Base-by-base conservation (phyloP, 225 moss, liverwort and hornwort species). In the Physcomitrium patens region DNA sequence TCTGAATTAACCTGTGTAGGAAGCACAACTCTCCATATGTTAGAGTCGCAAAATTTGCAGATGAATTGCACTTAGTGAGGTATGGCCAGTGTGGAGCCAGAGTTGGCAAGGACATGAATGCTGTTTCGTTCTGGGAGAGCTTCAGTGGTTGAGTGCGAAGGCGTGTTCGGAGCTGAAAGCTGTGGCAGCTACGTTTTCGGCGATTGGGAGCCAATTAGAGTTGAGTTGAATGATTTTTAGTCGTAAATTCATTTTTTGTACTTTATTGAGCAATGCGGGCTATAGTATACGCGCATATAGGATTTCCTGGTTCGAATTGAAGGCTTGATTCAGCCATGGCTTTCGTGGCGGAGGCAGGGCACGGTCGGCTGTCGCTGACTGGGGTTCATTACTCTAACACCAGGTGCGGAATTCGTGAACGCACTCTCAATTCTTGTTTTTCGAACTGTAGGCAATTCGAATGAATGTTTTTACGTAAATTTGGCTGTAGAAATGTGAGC, bases 291-390 rank as follows among this genome's bases (percentile, higher is more conserved):
- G 60, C 70, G 67, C 43, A 70, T 71, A 47, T 43, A 16, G 78
- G 61, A 57, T 70, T 78, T 72, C 51, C 55, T 49, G 63, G 81
- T 56, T 64, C 45, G 27, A 62, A 72, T 63, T 82, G 76, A 79
- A 75, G 42, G 68, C 47, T 27, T 54, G 12, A 76, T 72, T 79
- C 44, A 69, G 79, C 55, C 53, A 85, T 85, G 85, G 85, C 85
- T 63, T 82, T 53, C 26, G 79, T 79, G 76, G 79, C 79, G 43
- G 85, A 82, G 69, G 76, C 78, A 60, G 79, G 81, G 69, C 76
- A 73, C 31, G 43, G 68, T 60, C 68, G 73, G 66, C 69, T 79
- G 65, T 69, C 66, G 55, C 55, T 69, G 68, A 65, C 65, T 70
- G 68, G 78, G 15, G 12, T 66, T 26, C 15, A 50, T 71, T 67